phyloP scores from a whole-genome alignment of 257 asterid genomes.

The Eucommia ulmoides region DNA sequence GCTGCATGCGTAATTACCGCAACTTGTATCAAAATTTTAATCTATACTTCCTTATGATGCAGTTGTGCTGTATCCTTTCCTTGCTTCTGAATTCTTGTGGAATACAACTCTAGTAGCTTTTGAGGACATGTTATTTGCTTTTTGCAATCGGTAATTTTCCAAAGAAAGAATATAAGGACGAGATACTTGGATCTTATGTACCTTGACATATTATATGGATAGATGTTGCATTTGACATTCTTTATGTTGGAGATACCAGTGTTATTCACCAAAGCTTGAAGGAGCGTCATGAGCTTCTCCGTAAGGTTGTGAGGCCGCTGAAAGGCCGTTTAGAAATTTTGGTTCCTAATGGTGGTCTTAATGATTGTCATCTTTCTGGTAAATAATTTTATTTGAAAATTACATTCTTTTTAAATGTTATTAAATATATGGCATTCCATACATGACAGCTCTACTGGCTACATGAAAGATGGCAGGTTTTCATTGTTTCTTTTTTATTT shows the following conservation, averaged over 20 bases:
- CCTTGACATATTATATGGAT: slow-evolving; percentile 40
- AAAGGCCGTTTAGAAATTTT: slow-evolving; percentile 85
- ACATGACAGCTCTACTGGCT: too few relatives aligned
- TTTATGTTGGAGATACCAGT: slow-evolving; percentile 90
- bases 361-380: slow-evolving; percentile 65
- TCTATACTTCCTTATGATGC: slow-evolving; percentile 37
- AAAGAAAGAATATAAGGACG: too few relatives aligned
- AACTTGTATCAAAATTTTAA: slow-evolving; percentile 13
- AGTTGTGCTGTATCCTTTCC: slow-evolving; percentile 92
- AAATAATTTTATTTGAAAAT: slow-evolving; percentile 8
- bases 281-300: slow-evolving; percentile 80
- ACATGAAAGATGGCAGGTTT: too few relatives aligned
- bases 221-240: slow-evolving; percentile 92
- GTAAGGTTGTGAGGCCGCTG: slow-evolving; percentile 55
- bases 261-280: slow-evolving; percentile 88
- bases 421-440: too few relatives aligned
- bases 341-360: slow-evolving; percentile 81
- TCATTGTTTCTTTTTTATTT: too few relatives aligned
- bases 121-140: too few relatives aligned
- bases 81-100: slow-evolving; percentile 7
- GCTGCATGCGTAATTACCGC: slow-evolving; percentile 6
- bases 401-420: neutral
- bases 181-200: slow-evolving; percentile 9
- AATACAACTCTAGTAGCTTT: too few relatives aligned
- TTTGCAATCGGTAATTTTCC: too few relatives aligned